Evolutionary conservation across 2,329 filamentous ascomycete genomes (phyloP).

Genomic region (Capronia epimyces): DNA sequence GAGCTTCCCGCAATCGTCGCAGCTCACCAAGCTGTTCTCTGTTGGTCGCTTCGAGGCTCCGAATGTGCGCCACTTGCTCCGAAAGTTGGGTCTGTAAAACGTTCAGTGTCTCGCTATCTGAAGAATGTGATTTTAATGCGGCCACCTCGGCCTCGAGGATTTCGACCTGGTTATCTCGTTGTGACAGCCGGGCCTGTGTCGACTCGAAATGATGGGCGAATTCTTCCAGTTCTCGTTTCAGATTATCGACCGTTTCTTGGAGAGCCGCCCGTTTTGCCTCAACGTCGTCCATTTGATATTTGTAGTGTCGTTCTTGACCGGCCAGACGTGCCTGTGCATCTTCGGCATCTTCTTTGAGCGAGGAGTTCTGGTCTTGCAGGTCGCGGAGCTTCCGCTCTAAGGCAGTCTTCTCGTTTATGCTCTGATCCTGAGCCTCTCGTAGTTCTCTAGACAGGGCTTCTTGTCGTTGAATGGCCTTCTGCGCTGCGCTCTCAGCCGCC

Average conservation of each 20-base stretch:
- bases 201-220: slow-evolving; percentile 52
- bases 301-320: slow-evolving; percentile 61
- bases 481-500: slow-evolving; percentile 49
- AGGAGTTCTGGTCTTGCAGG: slow-evolving; percentile 63
- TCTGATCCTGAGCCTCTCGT: slow-evolving; percentile 50
- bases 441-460: slow-evolving; percentile 52
- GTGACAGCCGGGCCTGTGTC: slow-evolving; percentile 61
- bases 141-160: slow-evolving; percentile 77
- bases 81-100: slow-evolving; percentile 83
- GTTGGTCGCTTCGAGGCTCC: slow-evolving; percentile 72
- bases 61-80: slow-evolving; percentile 88
- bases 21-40: slow-evolving; percentile 74
- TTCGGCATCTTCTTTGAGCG: slow-evolving; percentile 73
- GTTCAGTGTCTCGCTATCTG: slow-evolving; percentile 76
- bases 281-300: slow-evolving; percentile 54
- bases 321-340: slow-evolving; percentile 72
- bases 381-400: slow-evolving; percentile 52
- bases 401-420: slow-evolving; percentile 51
- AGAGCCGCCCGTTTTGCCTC: slow-evolving; percentile 57
- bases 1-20: slow-evolving; percentile 70
- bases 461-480: slow-evolving; percentile 50
- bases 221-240: slow-evolving; percentile 51
- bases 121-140: slow-evolving; percentile 76
- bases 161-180: slow-evolving; percentile 66
- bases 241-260: slow-evolving; percentile 49